Conservation (phyloP, 169 alveolate species). For the Plasmodium inui region DNA sequence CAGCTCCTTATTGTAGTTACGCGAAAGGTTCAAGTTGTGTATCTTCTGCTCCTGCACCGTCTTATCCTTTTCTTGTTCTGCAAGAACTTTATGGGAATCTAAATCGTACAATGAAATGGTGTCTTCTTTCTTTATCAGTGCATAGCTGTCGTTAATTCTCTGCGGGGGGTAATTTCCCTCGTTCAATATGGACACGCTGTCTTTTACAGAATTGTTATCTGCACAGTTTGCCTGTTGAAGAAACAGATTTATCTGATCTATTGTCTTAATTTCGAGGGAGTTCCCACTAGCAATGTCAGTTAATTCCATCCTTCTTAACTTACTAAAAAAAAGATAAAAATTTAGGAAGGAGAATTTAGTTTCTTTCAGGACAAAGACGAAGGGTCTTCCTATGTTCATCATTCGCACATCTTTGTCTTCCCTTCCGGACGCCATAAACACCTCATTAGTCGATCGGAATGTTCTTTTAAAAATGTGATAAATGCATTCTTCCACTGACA, state of each 20-base stretch:
- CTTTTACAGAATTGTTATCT: background rate
- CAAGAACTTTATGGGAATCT: background rate
- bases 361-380: conserved; percentile 61
- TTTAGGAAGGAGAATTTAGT: conserved; percentile 68
- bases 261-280: conserved; percentile 16
- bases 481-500: conserved; percentile 74
- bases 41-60: conserved; percentile 8
- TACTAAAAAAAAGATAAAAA: conserved; percentile 56
- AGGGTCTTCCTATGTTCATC: conserved; percentile 84
- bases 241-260: conserved; percentile 13
- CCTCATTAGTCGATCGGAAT: conserved; percentile 6
- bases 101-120: conserved; percentile 18
- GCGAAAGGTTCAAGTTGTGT: background rate
- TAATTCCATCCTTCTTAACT: conserved; percentile 12
- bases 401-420: conserved; percentile 93
- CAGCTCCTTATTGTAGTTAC: conserved; percentile 53
- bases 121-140: conserved; percentile 28
- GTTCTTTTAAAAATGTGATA: conserved; percentile 38
- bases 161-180: background rate
- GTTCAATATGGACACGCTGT: background rate
- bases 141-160: conserved; percentile 22
- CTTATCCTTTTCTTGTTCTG: conserved; percentile 14
- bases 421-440: conserved; percentile 88
- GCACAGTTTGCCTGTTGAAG: background rate
- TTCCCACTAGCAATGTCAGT: background rate